These are phyloP conservation scores for Claviceps sp. DNA, from an alignment of 2,329 filamentous ascomycete species.

Conservation along the genomic window DNA sequence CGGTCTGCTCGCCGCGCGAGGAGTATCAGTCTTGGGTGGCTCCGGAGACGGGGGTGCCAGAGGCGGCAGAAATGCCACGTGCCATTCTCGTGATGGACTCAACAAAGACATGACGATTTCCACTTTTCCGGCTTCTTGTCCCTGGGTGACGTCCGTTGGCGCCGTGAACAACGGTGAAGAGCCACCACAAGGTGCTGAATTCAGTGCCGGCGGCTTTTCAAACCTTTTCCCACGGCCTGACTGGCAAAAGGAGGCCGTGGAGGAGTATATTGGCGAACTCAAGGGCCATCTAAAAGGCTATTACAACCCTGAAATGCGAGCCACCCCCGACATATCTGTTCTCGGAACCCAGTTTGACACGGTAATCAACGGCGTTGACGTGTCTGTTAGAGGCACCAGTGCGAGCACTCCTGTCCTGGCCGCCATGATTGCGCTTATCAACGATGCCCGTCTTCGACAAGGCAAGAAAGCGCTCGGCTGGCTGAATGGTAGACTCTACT, in stretches of 20 bases:
- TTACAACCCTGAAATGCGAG: constrained; percentile 33
- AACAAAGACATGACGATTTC: constrained; percentile 42
- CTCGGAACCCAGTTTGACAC: constrained; percentile 44
- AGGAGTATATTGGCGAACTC: constrained; percentile 27
- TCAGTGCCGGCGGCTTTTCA: constrained; percentile 39
- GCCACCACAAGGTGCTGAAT: constrained; percentile 28
- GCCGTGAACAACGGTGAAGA: constrained; percentile 31
- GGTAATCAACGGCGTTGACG: constrained; percentile 15
- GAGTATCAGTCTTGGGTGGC: constrained; percentile 35
- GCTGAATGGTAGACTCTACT: constrained; percentile 37
- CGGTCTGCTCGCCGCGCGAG: constrained; percentile 38
- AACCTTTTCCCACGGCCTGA: constrained; percentile 31
- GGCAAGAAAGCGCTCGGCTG: constrained; percentile 39
- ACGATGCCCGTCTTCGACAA: constrained; percentile 35
- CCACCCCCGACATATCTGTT: constrained; percentile 37
- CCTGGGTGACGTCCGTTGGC: constrained; percentile 54
- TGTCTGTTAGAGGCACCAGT: constrained; percentile 29
- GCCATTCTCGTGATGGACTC: constrained; percentile 44
- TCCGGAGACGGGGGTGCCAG: constrained; percentile 38
- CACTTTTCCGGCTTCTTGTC: constrained; percentile 53
- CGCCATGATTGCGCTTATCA: constrained; percentile 39
- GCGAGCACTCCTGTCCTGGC: constrained; percentile 42
- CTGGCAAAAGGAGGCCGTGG: constrained; percentile 31
- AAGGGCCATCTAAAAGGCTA: constrained; percentile 27
- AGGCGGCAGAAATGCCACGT: constrained; percentile 33